Base-by-base conservation (phyloP, 1,284 basidiomycete genomes). In the Malassezia yamatoensis region DNA sequence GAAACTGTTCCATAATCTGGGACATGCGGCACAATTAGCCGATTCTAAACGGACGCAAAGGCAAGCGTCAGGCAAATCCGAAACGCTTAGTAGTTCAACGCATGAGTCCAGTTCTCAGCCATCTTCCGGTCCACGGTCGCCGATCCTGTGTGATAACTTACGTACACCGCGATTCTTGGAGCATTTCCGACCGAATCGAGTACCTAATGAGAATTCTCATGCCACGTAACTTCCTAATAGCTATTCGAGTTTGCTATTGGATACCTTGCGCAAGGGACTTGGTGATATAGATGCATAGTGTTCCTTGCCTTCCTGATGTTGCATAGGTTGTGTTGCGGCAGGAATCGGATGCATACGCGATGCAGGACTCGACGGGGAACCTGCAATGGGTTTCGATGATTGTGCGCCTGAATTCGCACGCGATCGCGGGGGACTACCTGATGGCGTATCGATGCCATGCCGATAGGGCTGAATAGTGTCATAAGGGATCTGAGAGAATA, bases 401-500 rank as follows among this genome's bases (percentile, higher is more conserved):
- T 29, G 24, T 29, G 24, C 24, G 24, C 24, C 24, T 29, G 24
- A 29, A 29, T 29, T 29, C 24, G 24, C 39, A 13, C 18, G 32
- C 3, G 50, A 48, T 36, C 45, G 49, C 41, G 50, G 53, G n/a
- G 53, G 58, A 41, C 49, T 56, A 12, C 37, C 37, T 16, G 38
- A 29, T 33, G 53, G 58, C 44, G 48, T 67, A 39, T 66, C 64
- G 12, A 59, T 24, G 13, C 66, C 67, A 38, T 70, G 71, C 11
- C 72, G 54, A 49, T 74, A 74, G 29, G 72, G 70, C 43, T 74
- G 72, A 6, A 69, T 51, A 0, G 72, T 74, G 45, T 74, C 72
- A 54, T 73, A 74, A 10, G 70, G 70, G 36, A 73, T 62, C 55
- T 74, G 66, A 61, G 65, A 68, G 62, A 72, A 73, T 16, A 73